Base-by-base conservation (phyloP, 139 green algal species). In the Diplosphaera chodatii region DNA sequence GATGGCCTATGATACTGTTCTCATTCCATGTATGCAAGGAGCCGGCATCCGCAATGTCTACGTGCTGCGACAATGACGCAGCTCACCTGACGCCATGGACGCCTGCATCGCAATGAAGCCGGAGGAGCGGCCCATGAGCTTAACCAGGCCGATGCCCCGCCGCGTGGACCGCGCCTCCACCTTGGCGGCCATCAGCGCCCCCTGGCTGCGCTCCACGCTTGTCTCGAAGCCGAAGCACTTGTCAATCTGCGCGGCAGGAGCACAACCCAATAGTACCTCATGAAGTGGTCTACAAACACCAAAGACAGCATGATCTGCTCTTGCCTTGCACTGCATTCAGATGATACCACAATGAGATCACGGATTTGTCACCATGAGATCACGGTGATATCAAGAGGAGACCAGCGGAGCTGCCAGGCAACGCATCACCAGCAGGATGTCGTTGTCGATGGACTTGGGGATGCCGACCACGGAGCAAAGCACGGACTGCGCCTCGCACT, bases 371-470 rank as follows among this genome's bases (percentile, higher is more conserved):
- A 4, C 4, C 55, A 28, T 10, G 55, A 8, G 55, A 64, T 64
- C 10, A 21, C 27, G 4, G 6, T 13, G 4, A 32, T 21, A 21
- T 10, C 10, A 15, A 21, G 27, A 32, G 4, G 21, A 15, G 10
- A 4, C 4, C 22, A 30, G 10, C 55, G 16, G 23, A 28, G n/a
- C 4, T 13, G 55, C 55, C 55, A 64, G 55, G 22, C 21, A n/a
- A 18, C 55, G 55, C 23, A n/a, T 64, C 30, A 70, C 67, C 63
- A 79, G 63, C 29, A 70, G 82, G 16, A 75, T 75, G 32, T 99
- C 94, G 69, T 98, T 99, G 81, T 99, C 94, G 32, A 99, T 98
- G 28, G 91, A 97, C 83, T 99, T 99, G 33, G 95, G 95, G 33
- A 99, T 87, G 29, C 90, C 95, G 32, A 94, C 85, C 25, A 97